Base-by-base conservation (phyloP, 495 filamentous ascomycete genomes). In the Hyaloscypha variabilis region DNA sequence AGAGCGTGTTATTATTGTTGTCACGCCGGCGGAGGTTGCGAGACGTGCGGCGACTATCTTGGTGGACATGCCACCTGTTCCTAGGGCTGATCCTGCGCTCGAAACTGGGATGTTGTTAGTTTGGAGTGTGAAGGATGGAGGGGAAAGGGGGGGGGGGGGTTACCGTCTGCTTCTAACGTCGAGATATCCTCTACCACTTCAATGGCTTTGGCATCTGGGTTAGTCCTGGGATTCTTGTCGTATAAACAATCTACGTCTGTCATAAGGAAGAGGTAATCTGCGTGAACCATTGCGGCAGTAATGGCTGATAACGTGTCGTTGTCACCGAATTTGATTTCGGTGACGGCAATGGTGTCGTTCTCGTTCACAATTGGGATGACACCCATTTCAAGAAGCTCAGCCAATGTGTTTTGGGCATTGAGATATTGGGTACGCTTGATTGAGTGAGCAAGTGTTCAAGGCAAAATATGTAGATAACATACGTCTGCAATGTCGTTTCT, bases 321-420 rank as follows among this genome's bases (percentile, higher is more conserved):
- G 79, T 99, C 95, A 66, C 95, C 95, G 72, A 99, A 99, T 84
- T 98, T 98, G 75, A 99, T 98, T 86, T 99, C 95, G 53, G 94
- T 89, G 72, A 99, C 95, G 50, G 94, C 91, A 52, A 99, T 78
- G 6, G 96, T 99, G 76, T 99, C 95, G 75, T 99, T 99, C 76
- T 99, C 95, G 70, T 99, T 99, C 64, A 99, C 95, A 67, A 99
- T 97, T 2, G 95, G 96, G 65, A 99, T 95, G 14, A 97, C 94
- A 1, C 92, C 92, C 95, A 97, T 97, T 65, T 91, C 87, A 36
- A 99, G 82, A 24, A 99, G 82, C 76, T 97, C 93, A 39, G 85
- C 80, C 67, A 99, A 89, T 1, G 95, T 97, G 71, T 96, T 97
- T 77, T 96, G 91, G 1, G 95, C 95, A 79, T 98, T 98, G 66